These are phyloP conservation scores for Eucalyptus polybractea DNA, from an alignment of 345 rosid species.

Conservation along the genomic window DNA sequence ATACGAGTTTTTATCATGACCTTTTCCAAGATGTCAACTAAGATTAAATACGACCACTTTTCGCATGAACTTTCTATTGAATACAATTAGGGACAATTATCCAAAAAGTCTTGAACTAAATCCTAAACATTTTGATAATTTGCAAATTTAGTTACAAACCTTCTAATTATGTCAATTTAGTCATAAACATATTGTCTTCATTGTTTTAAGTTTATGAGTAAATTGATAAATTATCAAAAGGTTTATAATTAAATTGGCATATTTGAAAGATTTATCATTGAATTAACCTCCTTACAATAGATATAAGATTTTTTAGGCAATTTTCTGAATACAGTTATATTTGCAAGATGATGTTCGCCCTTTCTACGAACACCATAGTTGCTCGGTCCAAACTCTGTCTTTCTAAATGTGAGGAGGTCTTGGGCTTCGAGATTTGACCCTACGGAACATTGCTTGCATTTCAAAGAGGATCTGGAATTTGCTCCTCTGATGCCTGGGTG, in stretches of 20 bases:
- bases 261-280: rapidly evolving
- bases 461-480: background rate
- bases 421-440: background rate
- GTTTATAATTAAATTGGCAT: rapidly evolving
- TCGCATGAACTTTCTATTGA: background rate
- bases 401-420: background rate
- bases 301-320: no score
- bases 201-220: no score
- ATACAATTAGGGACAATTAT: background rate
- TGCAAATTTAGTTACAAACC: background rate
- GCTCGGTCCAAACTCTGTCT: background rate
- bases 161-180: no score
- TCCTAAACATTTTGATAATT: background rate
- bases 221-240: no score
- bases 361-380: background rate
- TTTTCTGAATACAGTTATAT: rapidly evolving
- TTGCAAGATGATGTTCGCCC: background rate
- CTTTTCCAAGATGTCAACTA: background rate
- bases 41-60: background rate
- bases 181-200: rapidly evolving
- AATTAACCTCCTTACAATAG: rapidly evolving
- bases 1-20: background rate
- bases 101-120: background rate
- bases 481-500: background rate
- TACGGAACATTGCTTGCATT: background rate